Percentiles rank a stretch among this genome's conserved stretches.
These are phyloP conservation scores for Colletotrichum tabaci DNA, from an alignment of 2,329 filamentous ascomycete species.

Conservation along the genomic window DNA sequence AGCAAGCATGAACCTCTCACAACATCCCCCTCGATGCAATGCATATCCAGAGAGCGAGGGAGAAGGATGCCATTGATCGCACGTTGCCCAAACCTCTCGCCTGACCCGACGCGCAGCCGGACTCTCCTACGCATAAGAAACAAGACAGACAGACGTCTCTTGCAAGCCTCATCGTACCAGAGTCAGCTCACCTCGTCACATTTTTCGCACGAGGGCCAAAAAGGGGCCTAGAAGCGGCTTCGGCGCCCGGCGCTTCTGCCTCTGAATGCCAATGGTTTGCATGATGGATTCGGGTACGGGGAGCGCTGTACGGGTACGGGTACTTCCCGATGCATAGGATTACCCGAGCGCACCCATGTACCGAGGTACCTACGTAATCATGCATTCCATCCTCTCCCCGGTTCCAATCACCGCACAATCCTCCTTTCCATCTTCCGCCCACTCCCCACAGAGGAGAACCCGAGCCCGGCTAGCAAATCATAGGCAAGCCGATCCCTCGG, in stretches of 20 bases:
- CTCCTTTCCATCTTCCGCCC: background rate
- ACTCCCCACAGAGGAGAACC: constrained; percentile 26
- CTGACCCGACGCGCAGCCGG: constrained; percentile 17
- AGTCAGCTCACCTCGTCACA: constrained; percentile 32
- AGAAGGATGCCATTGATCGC: constrained; percentile 7
- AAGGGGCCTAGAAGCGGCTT: constrained; percentile 29
- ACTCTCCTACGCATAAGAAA: constrained; percentile 29
- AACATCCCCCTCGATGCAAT: background rate
- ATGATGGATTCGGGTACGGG: constrained; percentile 9
- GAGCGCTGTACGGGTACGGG: background rate
- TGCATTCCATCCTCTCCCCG: constrained; percentile 12
- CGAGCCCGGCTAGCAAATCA: constrained; percentile 39
- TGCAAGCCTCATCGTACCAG: constrained; percentile 35
- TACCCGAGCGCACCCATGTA: constrained; percentile 21
- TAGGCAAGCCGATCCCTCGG: constrained; percentile 34
- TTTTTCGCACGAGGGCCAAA: background rate
- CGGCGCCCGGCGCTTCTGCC: background rate
- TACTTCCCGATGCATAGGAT: constrained; percentile 17
- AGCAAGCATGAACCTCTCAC: constrained; percentile 28
- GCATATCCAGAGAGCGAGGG: background rate
- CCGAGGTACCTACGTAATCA: constrained; percentile 36
- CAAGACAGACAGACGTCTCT: constrained; percentile 10
- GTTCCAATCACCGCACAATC: constrained; percentile 25
- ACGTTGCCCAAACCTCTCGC: background rate
- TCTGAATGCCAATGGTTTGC: background rate